Base-by-base conservation (phyloP, 164 flowering plant species). In the Cinnamomum chago region DNA sequence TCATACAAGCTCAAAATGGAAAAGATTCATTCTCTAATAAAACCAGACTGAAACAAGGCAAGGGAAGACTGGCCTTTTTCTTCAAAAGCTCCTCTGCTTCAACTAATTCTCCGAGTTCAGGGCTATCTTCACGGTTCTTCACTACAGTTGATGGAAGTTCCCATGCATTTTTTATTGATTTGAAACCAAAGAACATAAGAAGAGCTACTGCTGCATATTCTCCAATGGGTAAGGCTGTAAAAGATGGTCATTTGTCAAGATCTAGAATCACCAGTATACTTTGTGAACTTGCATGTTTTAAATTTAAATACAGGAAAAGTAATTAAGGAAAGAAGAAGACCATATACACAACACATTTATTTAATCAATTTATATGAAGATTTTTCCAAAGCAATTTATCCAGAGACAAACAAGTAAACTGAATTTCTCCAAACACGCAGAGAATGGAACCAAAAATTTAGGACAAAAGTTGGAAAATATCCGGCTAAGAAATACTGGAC, bases 11-110 rank as follows among this genome's bases (percentile, higher is more conserved):
- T 12, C 69, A 15, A 18, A 58, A 4, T 28, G 5, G 14, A n/a
- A 55, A 27, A 71, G 58, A 52, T 15, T 52, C 14, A 17, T 52
- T 52, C 58, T 64, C 24, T 24, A 22, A 24, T 64, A 64, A 64
- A 64, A 64, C 30, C 30, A 64, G 27, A 71, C 28, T 17, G 60
- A 50, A 58, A 13, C 17, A 3, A 30, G 35, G 35, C 58, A 25
- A 17, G 11, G 25, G 2, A 73, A 52, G 67, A 9, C 51, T 75
- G 20, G 93, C 98, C 95, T 95, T 90, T 83, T 92, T 91, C 80
- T 95, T 95, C 76, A 95, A 95, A 79, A 95, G 97, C 81, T 93
- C 99, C 85, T 95, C 98, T 72, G 99, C 99, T 88, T 93, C 97
- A 75, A 75, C 89, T 79, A 71, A 87, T 81, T 95, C 99, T 81